A percentile compares a stretch with the other conserved stretches of the same genome.
Evolutionary conservation across 2,329 filamentous ascomycete species (phyloP).

Genomic region (Fusarium liriodendri): DNA sequence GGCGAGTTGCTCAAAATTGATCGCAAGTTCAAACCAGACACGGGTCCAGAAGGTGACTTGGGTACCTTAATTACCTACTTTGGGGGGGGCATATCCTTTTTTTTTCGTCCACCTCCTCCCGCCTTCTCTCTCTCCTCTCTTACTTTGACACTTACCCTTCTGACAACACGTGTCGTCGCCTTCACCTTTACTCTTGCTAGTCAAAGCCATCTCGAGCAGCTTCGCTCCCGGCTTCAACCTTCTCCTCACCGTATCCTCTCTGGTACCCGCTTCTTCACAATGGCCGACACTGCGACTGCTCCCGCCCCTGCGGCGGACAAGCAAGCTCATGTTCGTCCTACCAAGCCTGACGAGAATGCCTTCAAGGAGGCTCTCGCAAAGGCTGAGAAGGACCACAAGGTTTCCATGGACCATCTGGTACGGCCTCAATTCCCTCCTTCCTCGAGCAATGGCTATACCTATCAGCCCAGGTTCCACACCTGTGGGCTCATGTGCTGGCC

Average conservation of each 20-base stretch:
- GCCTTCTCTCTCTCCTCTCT: constrained; percentile 7
- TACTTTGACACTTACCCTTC: constrained; percentile 2
- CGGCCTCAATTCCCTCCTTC: constrained; percentile 35
- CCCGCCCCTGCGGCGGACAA: constrained; percentile 56
- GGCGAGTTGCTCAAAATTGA: constrained; percentile 27
- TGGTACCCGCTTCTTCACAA: constrained; percentile 48
- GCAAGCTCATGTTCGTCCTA: constrained; percentile 69
- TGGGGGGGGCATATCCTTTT: constrained; percentile 28
- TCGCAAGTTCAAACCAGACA: constrained; percentile 38
- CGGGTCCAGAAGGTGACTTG: constrained; percentile 41
- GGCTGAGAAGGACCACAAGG: constrained; percentile 88
- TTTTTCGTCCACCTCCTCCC: constrained; percentile 5
- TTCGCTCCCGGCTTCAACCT: constrained; percentile 31
- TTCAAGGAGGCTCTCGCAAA: constrained; percentile 84
- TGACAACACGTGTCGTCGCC: constrained; percentile 36
- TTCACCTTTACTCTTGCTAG: constrained; percentile 15
- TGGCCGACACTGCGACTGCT: constrained; percentile 59
- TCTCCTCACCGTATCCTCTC: constrained; percentile 9
- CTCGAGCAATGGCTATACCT: constrained; percentile 6
- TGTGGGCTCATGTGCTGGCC: constrained; percentile 30
- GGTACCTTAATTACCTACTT: constrained; percentile 28
- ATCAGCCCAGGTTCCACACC: constrained; percentile 29
- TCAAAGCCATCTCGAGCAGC: constrained; percentile 26
- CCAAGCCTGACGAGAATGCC: constrained; percentile 86
- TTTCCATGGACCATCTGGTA: constrained; percentile 72